A percentile compares a stretch with the other conserved stretches of the same genome.
These are phyloP conservation scores for Solanum bukasovii DNA, from an alignment of 257 asterid genomes.

Conservation along the genomic window DNA sequence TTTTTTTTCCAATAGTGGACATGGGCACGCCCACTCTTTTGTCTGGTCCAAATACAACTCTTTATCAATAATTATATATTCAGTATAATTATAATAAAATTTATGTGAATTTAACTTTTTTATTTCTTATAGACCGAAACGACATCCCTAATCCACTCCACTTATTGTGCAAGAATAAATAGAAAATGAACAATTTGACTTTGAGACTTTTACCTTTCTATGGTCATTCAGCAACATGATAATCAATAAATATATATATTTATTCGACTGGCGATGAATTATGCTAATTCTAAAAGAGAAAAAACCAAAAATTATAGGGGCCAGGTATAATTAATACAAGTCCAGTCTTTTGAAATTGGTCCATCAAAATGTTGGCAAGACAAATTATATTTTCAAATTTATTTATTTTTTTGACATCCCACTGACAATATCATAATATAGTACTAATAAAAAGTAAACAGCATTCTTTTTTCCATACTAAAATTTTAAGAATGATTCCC, in stretches of 20 bases:
- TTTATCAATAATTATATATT: neutral
- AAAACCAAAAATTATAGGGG: neutral
- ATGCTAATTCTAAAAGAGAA: neutral
- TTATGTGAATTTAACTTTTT: accelerated
- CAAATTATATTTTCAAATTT: neutral
- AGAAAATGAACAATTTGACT: neutral
- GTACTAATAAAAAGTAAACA: neutral
- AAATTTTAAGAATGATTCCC: neutral
- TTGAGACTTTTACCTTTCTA: neutral
- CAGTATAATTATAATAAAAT: neutral
- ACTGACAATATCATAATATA: neutral
- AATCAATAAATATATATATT: neutral
- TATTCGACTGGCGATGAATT: neutral
- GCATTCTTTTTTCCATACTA: neutral
- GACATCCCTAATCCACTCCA: neutral
- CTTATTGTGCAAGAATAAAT: neutral
- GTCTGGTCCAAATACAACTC: neutral
- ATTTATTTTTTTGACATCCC: neutral
- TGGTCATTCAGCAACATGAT: neutral
- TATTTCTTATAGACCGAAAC: neutral
- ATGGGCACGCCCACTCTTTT: neutral
- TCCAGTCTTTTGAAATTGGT: neutral
- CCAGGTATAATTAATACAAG: neutral
- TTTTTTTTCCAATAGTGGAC: neutral
- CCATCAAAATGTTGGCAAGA: neutral